Evolutionary conservation across 305 asterid genomes (phyloP), one percentile per base, ranked within the genome.

Genomic region (Andrographis paniculata): DNA sequence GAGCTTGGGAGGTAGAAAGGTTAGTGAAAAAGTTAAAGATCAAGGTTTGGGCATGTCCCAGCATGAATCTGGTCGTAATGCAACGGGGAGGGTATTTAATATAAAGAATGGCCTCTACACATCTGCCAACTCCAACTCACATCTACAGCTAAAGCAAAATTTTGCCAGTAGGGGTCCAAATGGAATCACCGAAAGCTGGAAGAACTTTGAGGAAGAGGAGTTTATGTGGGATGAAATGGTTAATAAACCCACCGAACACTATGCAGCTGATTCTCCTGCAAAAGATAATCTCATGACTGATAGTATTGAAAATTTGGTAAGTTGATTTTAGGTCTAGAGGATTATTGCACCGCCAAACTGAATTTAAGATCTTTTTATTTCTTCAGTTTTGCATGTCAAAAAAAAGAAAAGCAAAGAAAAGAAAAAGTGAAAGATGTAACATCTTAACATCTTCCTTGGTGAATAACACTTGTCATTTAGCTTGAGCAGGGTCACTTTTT

Each of bases 121-220:
- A 53, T 42, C 80, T 19, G 42, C 52, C 55, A 65, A 55, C 52
- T 53, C 76, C 21, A 77, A 73, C 50, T 64, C 65, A 40, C 69
- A 55, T 61, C 50, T 56, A 59, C 84, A 53, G 52, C 60, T 64
- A 47, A 71, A 64, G 54, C 72, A 69, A 49, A 58, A 37, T 50
- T 52, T 69, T 14, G 47, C 64, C 17, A 56, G 59, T 55, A 67
- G 71, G 61, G 71, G 47, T 55, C 60, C 65, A 23, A 46, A 67
- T 56, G 84, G 56, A 64, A 62, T 64, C 68, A 65, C 61, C 51
- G 71, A 50, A 65, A 84, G 78, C 82, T 91, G 96, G 96, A 84
- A 83, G 68, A 71, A 87, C 72, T 71, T 88, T 4, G 99, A 83
- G 74, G 99, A 86, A 75, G 95, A 88, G 70, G 95, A 88, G 72